A percentile compares a stretch with the other conserved stretches of the same genome.
phyloP scores from a whole-genome alignment of 495 filamentous ascomycete genomes.

The Trichoderma erinaceum region DNA sequence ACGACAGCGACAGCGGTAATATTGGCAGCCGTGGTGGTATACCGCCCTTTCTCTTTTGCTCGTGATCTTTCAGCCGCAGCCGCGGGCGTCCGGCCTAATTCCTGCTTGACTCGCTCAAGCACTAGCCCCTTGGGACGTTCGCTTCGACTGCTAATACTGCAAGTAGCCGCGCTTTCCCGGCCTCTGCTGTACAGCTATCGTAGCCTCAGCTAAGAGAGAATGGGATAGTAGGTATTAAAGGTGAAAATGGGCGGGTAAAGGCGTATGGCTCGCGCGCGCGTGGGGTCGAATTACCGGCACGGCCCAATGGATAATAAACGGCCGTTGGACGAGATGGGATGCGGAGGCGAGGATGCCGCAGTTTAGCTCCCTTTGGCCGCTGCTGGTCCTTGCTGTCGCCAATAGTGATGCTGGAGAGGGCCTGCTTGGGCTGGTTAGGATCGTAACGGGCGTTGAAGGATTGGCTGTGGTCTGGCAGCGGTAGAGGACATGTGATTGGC shows the following conservation, averaged over 20 bases:
- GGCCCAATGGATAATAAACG: too few relatives aligned
- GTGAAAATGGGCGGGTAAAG: neutral
- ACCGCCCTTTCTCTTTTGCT: neutral
- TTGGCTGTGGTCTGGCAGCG: neutral
- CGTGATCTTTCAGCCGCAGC: neutral
- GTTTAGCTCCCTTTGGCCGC: neutral
- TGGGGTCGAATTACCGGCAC: neutral
- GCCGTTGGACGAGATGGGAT: neutral
- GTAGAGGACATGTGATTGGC: neutral
- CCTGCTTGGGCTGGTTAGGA: neutral
- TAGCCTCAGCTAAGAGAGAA: conserved; percentile 1
- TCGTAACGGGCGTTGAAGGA: neutral
- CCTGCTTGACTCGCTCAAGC: neutral
- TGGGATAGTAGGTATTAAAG: neutral
- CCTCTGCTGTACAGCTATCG: neutral
- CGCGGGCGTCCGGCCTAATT: neutral
- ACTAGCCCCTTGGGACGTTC: neutral
- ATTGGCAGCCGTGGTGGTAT: neutral
- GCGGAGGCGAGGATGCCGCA: neutral
- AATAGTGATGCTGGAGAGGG: neutral
- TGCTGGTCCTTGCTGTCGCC: neutral
- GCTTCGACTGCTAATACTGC: neutral
- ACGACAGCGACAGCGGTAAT: too few relatives aligned
- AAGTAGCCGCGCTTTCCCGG: neutral
- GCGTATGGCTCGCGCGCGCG: neutral